phyloP scores from a whole-genome alignment of 1,284 basidiomycete species.

The Ganoderma leucocontextum region DNA sequence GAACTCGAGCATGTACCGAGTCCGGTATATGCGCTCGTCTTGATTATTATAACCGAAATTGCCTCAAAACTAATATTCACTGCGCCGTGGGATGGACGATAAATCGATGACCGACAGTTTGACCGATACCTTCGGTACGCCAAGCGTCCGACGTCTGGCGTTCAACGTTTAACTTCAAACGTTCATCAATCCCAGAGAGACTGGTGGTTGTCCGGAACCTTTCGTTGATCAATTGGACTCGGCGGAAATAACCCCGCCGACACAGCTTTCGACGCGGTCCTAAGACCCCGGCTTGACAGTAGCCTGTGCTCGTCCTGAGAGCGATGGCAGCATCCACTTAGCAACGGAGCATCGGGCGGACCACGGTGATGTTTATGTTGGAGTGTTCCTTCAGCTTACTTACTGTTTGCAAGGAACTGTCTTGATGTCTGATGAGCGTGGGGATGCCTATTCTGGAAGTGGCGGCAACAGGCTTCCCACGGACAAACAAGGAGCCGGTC shows the following conservation, averaged over 20 bases:
- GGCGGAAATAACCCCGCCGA: not conserved
- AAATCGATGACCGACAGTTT: too few species aligned
- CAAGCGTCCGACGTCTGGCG: not conserved
- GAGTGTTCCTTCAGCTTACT: too few species aligned
- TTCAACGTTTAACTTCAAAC: too few species aligned
- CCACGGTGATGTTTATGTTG: too few species aligned
- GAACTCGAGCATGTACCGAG: not conserved
- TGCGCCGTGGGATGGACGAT: too few species aligned
- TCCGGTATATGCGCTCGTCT: not conserved
- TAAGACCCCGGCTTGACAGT: too few species aligned
- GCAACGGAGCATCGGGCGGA: too few species aligned
- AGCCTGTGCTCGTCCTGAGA: not conserved
- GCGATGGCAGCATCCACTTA: too few species aligned
- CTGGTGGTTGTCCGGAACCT: not conserved
- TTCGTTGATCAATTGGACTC: not conserved
- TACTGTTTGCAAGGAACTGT: too few species aligned
- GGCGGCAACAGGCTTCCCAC: slow-evolving; percentile 34
- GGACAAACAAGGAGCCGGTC: slow-evolving; percentile 32
- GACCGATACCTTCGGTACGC: not conserved
- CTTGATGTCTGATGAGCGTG: slow-evolving; percentile 15
- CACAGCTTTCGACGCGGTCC: not conserved
- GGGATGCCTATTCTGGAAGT: slow-evolving; percentile 8
- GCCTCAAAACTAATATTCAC: too few species aligned
- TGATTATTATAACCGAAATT: too few species aligned
- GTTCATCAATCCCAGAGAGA: not conserved